A percentile compares a stretch with the other conserved stretches of the same genome.
phyloP scores from a whole-genome alignment of 164 flowering plant species.

The Nymphaea colorata region DNA sequence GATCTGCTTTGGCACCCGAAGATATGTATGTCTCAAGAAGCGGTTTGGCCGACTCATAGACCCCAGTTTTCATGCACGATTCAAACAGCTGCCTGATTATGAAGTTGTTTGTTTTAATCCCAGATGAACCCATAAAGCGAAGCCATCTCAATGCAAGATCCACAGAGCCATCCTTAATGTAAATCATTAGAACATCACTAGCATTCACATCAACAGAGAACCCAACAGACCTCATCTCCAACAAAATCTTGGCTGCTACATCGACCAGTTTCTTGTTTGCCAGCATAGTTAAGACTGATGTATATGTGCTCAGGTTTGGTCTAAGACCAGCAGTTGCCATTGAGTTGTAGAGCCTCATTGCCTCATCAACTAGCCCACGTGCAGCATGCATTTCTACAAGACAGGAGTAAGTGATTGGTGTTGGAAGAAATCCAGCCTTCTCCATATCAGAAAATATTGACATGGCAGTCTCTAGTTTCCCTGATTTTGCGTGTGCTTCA shows the following conservation, averaged over 20 bases:
- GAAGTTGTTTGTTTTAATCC: slow-evolving; percentile 82
- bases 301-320: slow-evolving; percentile 78
- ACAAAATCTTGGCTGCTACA: slow-evolving; percentile 89
- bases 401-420: slow-evolving; percentile 84
- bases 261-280: slow-evolving; percentile 93
- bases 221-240: slow-evolving; percentile 94
- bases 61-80: slow-evolving; percentile 87
- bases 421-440: slow-evolving; percentile 87
- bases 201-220: slow-evolving; percentile 86
- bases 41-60: slow-evolving; percentile 88
- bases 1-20: slow-evolving; percentile 84
- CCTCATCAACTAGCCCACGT: slow-evolving; percentile 79
- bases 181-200: slow-evolving; percentile 91
- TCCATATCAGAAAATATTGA: slow-evolving; percentile 86
- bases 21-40: slow-evolving; percentile 76
- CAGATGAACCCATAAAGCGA: slow-evolving; percentile 90
- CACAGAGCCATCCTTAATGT: slow-evolving; percentile 82
- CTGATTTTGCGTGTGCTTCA: slow-evolving; percentile 95
- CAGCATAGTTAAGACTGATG: slow-evolving; percentile 63
- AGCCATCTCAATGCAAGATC: slow-evolving; percentile 95
- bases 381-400: slow-evolving; percentile 91
- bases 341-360: slow-evolving; percentile 88
- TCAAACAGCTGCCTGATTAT: slow-evolving; percentile 88
- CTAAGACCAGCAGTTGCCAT: slow-evolving; percentile 90
- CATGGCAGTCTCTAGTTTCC: slow-evolving; percentile 87